Evolutionary conservation across 2,329 filamentous ascomycete species (phyloP).

Genomic region (Verticillium klebahnii): DNA sequence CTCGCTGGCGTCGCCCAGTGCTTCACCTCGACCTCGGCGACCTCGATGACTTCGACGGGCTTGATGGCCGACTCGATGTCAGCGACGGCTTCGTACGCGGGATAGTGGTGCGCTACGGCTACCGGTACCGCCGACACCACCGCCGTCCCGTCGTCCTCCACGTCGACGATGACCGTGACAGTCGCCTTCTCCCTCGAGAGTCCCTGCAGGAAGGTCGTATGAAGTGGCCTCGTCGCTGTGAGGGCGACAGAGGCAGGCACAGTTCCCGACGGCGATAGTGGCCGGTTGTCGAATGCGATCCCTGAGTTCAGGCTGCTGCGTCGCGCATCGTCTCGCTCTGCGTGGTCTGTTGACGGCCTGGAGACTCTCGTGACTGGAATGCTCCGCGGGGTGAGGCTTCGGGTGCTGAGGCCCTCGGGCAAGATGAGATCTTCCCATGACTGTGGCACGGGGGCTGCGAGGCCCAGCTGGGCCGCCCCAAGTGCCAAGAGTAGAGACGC

Average conservation of each 20-base stretch:
- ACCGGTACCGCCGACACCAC: not conserved
- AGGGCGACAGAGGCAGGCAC: slow-evolving; percentile 8
- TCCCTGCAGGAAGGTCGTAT: slow-evolving; percentile 11
- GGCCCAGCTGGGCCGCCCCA: slow-evolving; percentile 1
- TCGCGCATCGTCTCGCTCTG: not conserved
- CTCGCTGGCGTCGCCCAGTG: not conserved
- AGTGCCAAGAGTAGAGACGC: slow-evolving; percentile 5
- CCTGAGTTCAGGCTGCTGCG: slow-evolving; percentile 1
- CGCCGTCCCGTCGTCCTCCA: slow-evolving; percentile 8
- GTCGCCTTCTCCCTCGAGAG: slow-evolving; percentile 2
- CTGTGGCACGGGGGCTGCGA: slow-evolving; percentile 9
- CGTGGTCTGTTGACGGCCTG: not conserved
- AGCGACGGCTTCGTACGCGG: not conserved
- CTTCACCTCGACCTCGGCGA: not conserved
- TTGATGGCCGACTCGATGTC: slow-evolving; percentile 2
- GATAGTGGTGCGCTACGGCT: not conserved
- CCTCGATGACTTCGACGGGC: slow-evolving; percentile 3
- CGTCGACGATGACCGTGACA: slow-evolving; percentile 9
- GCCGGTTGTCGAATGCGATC: slow-evolving; percentile 8
- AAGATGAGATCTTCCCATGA: slow-evolving; percentile 5
- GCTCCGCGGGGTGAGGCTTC: not conserved
- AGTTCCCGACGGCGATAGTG: slow-evolving; percentile 5
- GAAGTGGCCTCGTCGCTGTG: slow-evolving; percentile 6
- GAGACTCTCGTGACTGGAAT: not conserved
- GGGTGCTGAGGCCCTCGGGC: not conserved